Evolutionary conservation across 768 basidiomycete genomes (phyloP).

Genomic region (Pisolithus marmoratus): DNA sequence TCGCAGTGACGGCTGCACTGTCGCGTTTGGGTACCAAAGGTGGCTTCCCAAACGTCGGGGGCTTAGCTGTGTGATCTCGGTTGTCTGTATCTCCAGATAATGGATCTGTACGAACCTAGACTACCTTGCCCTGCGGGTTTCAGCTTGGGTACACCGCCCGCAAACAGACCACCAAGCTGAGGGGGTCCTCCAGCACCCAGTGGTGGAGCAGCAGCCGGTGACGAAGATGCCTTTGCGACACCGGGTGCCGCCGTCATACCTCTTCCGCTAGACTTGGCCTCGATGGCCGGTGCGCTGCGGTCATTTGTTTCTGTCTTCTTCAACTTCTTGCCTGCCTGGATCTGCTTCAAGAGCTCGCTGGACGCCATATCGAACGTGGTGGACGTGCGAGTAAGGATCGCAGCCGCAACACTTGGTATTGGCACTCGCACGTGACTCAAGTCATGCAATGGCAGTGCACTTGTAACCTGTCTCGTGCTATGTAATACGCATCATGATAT

Average conservation of each 20-base stretch:
- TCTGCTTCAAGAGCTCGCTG: slow-evolving; percentile 70
- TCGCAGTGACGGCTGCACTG: slow-evolving; percentile 22
- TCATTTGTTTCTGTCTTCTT: slow-evolving; percentile 84
- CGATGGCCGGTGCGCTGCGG: slow-evolving; percentile 63
- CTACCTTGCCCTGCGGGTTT: slow-evolving; percentile 68
- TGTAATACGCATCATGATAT: too few relatives aligned
- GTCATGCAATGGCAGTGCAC: too few relatives aligned
- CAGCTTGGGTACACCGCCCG: slow-evolving; percentile 87
- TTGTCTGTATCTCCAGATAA: slow-evolving; percentile 3
- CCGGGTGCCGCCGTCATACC: slow-evolving; percentile 37
- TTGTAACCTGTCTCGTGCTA: too few relatives aligned
- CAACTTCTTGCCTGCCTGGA: slow-evolving; percentile 75
- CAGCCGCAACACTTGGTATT: too few relatives aligned
- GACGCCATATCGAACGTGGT: slow-evolving; percentile 60
- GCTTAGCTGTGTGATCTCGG: slow-evolving; percentile 42
- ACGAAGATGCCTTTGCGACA: slow-evolving; percentile 13
- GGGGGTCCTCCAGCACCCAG: slow-evolving; percentile 51
- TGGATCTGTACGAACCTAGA: slow-evolving; percentile 38
- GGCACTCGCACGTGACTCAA: too few relatives aligned
- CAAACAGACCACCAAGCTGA: slow-evolving; percentile 80
- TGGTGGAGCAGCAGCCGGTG: slow-evolving; percentile 10
- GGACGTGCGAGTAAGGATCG: too few relatives aligned
- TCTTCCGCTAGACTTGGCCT: slow-evolving; percentile 37
- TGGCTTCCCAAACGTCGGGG: slow-evolving; percentile 58
- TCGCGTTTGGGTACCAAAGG: slow-evolving; percentile 57